Base-by-base conservation (phyloP, 192 early-diverging fungal genomes). In the Coemansia sp. region DNA sequence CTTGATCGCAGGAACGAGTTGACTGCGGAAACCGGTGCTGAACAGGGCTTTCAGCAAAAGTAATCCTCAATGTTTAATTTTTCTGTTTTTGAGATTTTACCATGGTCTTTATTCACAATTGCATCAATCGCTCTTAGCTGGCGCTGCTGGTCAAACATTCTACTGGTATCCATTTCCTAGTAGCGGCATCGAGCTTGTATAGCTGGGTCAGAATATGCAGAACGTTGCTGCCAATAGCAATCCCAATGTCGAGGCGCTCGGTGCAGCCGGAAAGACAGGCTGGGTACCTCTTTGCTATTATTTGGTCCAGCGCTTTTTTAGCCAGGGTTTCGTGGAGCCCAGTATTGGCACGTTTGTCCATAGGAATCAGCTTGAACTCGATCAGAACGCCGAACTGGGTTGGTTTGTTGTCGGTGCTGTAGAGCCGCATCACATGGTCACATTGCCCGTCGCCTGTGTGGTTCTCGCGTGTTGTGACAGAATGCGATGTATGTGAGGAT, bases 221-320 rank as follows among this genome's bases (percentile, higher is more conserved):
- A 0, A 64, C 70, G 29, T 58, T 77, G 58, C 72, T 72, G 16
- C 75, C 70, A 26, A 77, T 70, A 28, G 75, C 75, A 55, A 77
- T 67, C 7, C 75, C 70, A 13, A 72, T 58, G 58, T 77, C 75
- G 59, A 77, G 61, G 45, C 75, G 75, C 63, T 68, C 70, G 0
- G 68, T 57, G 28, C 75, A 77, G 1, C 75, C 70, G 34, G 58
- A 25, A 28, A 77, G 31, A 18, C 63, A 71, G 3, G 68, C 26
- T 21, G 61, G 35, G 59, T 75, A 70, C 48, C 70, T 63, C 37
- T 62, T 63, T 5, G 40, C 35, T 3, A 56, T 52, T 23, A 70
- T 70, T 33, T 70, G 74, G 12, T 34, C 26, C n/a, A 75, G 53
- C 0, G 59, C 68, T 20, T 67, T 39, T 0, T 55, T 33, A 0